Percentiles rank a stretch among this genome's conserved stretches.
phyloP scores from a whole-genome alignment of 129 eudicot genomes.

The Artemisia tridentata region DNA sequence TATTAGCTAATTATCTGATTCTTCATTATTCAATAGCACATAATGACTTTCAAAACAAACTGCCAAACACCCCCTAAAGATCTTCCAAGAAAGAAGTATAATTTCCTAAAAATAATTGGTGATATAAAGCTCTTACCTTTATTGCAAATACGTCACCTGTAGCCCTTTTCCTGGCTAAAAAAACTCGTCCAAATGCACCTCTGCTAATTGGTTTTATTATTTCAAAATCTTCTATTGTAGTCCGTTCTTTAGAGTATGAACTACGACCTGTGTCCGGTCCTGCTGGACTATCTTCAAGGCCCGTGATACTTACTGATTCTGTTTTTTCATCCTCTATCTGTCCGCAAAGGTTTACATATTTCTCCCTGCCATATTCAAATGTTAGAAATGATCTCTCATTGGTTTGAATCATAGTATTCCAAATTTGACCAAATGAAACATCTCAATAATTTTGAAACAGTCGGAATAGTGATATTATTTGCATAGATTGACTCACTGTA shows the following conservation, averaged over 20 bases:
- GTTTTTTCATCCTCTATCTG: constrained; percentile 85
- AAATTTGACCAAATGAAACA: neutral
- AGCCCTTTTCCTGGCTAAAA: constrained; percentile 87
- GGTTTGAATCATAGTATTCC: constrained; percentile 7
- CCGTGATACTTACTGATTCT: constrained; percentile 36
- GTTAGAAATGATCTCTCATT: neutral
- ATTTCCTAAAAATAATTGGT: neutral
- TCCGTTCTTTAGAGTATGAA: constrained; percentile 72
- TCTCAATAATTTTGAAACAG: neutral
- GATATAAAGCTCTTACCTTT: constrained; percentile 53
- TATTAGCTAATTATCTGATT: no score
- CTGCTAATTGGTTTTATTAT: constrained; percentile 96
- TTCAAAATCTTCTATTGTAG: constrained; percentile 98
- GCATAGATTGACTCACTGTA: constrained; percentile 62
- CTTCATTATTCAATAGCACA: neutral
- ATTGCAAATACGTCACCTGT: constrained; percentile 99
- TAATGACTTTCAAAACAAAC: neutral
- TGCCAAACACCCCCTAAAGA: neutral
- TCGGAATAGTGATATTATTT: neutral
- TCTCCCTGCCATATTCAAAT: constrained; percentile 61
- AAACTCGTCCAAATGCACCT: constrained; percentile 98
- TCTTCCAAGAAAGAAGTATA: no score
- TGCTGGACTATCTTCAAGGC: constrained; percentile 63
- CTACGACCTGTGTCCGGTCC: constrained; percentile 71
- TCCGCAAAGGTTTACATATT: constrained; percentile 79